Percentiles rank a stretch among this genome's conserved stretches.
These are phyloP conservation scores for Aquilaria malaccensis DNA, from an alignment of 345 rosid genomes.

Conservation along the genomic window DNA sequence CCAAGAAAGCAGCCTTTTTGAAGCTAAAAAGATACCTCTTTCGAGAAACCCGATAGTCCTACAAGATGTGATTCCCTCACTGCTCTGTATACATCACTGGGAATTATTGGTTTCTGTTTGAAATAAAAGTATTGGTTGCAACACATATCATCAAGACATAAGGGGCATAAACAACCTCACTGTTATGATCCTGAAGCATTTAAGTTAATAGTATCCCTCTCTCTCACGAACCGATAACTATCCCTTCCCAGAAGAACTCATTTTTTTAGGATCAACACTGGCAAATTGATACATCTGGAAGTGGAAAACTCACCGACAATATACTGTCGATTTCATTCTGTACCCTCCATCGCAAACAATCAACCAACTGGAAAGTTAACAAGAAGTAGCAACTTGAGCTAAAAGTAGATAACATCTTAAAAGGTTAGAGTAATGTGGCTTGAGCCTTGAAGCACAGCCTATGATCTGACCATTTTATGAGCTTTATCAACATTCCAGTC, in stretches of 20 bases:
- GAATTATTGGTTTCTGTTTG: constrained; percentile 79
- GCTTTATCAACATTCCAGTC: constrained; percentile 85
- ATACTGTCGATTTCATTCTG: constrained; percentile 76
- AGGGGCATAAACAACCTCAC: neutral
- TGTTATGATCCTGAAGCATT: too few relatives aligned
- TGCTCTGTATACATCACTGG: constrained; percentile 68
- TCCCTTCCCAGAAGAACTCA: neutral
- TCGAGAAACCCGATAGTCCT: constrained; percentile 88
- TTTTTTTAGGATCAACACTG: constrained; percentile 10
- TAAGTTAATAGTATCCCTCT: too few relatives aligned
- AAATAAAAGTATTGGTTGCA: too few relatives aligned
- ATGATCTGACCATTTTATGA: constrained; percentile 67
- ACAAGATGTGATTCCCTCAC: constrained; percentile 89
- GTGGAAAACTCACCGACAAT: constrained; percentile 42
- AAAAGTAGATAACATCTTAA: neutral
- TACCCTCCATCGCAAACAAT: constrained; percentile 77
- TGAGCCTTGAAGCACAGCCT: neutral
- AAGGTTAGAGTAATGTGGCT: constrained; percentile 4
- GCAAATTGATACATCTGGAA: neutral
- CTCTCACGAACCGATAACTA: constrained; percentile 4
- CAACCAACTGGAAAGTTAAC: constrained; percentile 56
- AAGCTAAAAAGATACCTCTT: constrained; percentile 51
- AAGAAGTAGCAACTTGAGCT: constrained; percentile 11
- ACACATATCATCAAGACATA: too few relatives aligned
- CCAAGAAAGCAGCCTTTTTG: constrained; percentile 11